Evolutionary conservation across 345 rosid genomes (phyloP), one percentile per base, ranked within the genome.

Genomic region (Corchorus capsularis): DNA sequence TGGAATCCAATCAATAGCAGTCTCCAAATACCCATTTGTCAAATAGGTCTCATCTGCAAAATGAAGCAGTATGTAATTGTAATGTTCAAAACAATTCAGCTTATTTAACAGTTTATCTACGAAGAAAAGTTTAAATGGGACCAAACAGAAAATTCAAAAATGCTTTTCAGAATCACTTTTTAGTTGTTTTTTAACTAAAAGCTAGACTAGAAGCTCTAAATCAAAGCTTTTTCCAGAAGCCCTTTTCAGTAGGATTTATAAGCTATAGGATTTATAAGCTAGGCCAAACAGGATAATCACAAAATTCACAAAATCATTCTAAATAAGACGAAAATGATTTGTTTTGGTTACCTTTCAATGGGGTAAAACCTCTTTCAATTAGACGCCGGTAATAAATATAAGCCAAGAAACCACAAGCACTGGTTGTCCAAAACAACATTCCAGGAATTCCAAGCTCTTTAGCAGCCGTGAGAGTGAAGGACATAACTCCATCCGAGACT

Each of bases 1-100:
- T 1, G 90, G 94, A 56, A 88, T 82, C 92, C 89, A 83, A 17
- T 84, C 86, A 4, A 88, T 46, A 22, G 61, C 74, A 0, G 79
- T 84, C 37, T 88, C 85, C 32, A 88, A 60, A 54, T 70, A 76
- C 17, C 84, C 87, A 45, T 84, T 74, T 17, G 62, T 79, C 5
- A 84, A 47, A 50, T 55, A 64, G 50, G 77, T 80, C 57, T 62
- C 82, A 62, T 86, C 89, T 89, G 80, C 71, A 73, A 17, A 27
- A 52, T 13, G 0, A 63, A 66, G 39, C 13, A 15, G 4, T 45
- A 46, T n/a, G n/a, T n/a, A n/a, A n/a, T n/a, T n/a, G n/a, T n/a
- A n/a, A n/a, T n/a, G n/a, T n/a, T n/a, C n/a, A n/a, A n/a, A n/a
- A n/a, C n/a, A n/a, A n/a, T n/a, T n/a, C n/a, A n/a, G n/a, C n/a